Evolutionary conservation across 768 basidiomycete genomes (phyloP).

Genomic region (Rhodotorula kratochvilovae): DNA sequence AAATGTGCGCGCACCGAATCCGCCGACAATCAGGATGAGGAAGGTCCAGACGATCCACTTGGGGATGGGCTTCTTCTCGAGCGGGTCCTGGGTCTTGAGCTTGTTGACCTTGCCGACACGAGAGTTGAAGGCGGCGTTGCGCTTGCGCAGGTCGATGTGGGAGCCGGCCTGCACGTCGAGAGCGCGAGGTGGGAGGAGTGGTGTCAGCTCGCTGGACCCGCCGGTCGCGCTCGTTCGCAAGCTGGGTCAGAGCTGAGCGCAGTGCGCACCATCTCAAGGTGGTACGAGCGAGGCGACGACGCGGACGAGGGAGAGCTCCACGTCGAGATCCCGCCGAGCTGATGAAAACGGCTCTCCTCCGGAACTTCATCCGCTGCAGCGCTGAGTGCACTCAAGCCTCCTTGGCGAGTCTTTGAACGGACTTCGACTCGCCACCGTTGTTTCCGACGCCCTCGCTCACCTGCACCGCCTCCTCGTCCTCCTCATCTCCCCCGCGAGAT

Average conservation of each 20-base stretch:
- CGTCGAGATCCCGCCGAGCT: not conserved
- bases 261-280: not conserved
- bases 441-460: too few species aligned
- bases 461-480: too few species aligned
- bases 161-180: constrained; percentile 16
- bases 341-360: not conserved
- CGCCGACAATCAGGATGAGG: constrained; percentile 5
- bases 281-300: not conserved
- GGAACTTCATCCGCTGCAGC: not conserved
- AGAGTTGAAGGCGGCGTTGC: constrained; percentile 28
- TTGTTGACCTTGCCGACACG: constrained; percentile 27
- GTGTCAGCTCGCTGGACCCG: not conserved
- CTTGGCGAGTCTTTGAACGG: too few species aligned
- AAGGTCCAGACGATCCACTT: constrained; percentile 3
- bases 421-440: too few species aligned
- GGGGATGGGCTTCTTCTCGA: constrained; percentile 2
- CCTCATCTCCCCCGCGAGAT: too few species aligned
- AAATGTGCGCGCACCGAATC: constrained; percentile 15
- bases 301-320: not conserved
- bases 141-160: constrained; percentile 32
- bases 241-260: not conserved
- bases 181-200: not conserved
- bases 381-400: too few species aligned
- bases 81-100: not conserved
- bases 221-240: not conserved